Evolutionary conservation across 2,329 filamentous ascomycete genomes (phyloP).

Genomic region (Scedosporium dehoogii): DNA sequence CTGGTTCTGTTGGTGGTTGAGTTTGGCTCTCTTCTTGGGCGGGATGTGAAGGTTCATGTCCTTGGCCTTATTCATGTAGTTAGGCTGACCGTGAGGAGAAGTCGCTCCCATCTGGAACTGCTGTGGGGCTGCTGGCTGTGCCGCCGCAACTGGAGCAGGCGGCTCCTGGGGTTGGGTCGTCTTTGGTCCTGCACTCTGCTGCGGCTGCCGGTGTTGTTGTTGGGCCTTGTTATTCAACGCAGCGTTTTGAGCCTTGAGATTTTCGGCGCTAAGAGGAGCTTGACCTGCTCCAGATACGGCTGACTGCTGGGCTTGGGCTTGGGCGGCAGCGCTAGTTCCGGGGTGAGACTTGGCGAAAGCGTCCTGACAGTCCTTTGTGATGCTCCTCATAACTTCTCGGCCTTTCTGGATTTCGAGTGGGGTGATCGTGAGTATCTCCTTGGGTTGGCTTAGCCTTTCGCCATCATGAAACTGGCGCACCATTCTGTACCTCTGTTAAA

Average conservation of each 20-base stretch:
- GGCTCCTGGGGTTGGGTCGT: constrained; percentile 8
- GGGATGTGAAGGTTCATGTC: constrained; percentile 49
- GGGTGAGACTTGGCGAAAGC: constrained; percentile 14
- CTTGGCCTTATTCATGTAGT: constrained; percentile 40
- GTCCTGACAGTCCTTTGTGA: constrained; percentile 33
- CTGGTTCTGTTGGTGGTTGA: constrained; percentile 27
- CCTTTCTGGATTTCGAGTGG: constrained; percentile 39
- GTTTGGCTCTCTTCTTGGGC: constrained; percentile 49
- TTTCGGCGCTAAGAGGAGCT: constrained; percentile 12
- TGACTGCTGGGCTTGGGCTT: constrained; percentile 9
- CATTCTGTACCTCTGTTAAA: constrained; percentile 39
- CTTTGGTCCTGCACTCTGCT: constrained; percentile 15
- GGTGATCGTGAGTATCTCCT: constrained; percentile 41
- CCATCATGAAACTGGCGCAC: constrained; percentile 43
- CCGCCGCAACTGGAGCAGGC: not conserved
- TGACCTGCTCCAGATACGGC: constrained; percentile 19
- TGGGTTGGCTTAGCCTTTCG: constrained; percentile 33
- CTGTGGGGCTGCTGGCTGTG: constrained; percentile 35
- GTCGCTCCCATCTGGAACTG: constrained; percentile 45
- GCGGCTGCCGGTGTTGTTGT: constrained; percentile 18
- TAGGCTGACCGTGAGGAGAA: constrained; percentile 51
- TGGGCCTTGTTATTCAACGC: constrained; percentile 16
- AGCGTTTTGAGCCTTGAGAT: constrained; percentile 2
- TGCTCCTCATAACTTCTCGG: constrained; percentile 36
- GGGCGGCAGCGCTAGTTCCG: not conserved